Conservation (phyloP, 495 filamentous ascomycete species). For the Aspergillus steynii region DNA sequence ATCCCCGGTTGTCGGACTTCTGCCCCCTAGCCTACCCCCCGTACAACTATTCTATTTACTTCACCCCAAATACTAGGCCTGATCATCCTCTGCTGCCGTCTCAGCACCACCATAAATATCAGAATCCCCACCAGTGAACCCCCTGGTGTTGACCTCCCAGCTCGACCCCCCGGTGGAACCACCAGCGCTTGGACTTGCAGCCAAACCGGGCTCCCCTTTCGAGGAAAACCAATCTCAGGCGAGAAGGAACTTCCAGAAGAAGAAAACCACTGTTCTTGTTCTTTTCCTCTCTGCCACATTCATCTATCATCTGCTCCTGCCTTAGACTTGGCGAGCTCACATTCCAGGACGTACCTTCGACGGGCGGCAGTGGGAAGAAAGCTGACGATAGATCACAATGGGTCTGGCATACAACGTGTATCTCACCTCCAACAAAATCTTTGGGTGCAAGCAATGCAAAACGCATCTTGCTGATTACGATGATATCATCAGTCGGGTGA, state of each 20-base stretch:
- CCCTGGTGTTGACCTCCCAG: background rate
- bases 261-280: constrained; percentile 3
- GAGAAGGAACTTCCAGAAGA: constrained; percentile 17
- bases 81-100: background rate
- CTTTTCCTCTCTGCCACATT: constrained; percentile 3
- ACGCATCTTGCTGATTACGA: constrained; percentile 93
- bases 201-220: constrained; percentile 3
- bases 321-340: constrained; percentile 16
- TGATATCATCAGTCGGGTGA: constrained; percentile 90
- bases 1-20: background rate
- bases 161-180: background rate
- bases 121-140: background rate
- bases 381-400: constrained; percentile 56
- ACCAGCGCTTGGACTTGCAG: background rate
- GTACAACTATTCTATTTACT: background rate
- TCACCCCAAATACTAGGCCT: background rate
- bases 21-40: background rate
- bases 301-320: constrained; percentile 1
- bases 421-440: constrained; percentile 84
- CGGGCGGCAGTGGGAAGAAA: constrained; percentile 18
- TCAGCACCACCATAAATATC: background rate
- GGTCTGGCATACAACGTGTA: constrained; percentile 96
- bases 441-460: constrained; percentile 95
- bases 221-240: constrained; percentile 9
- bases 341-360: constrained; percentile 16